Evolutionary conservation across 2,329 filamentous ascomycete genomes (phyloP).

Genomic region (Clarireedia sp.): DNA sequence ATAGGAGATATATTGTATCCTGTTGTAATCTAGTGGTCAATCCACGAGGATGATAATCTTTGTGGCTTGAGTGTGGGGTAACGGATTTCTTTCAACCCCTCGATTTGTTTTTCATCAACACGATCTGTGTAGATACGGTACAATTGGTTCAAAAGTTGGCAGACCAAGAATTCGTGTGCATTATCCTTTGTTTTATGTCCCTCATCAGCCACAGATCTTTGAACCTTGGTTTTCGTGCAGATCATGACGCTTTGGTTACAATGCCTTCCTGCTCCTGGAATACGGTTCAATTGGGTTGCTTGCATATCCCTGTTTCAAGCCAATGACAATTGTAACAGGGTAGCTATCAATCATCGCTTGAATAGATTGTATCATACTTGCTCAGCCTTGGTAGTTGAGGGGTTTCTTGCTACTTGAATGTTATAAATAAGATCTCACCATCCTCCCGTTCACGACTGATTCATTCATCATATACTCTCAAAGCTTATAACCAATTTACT

Average conservation of each 20-base stretch:
- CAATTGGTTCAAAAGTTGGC: too few relatives aligned
- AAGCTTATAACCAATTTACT: background rate
- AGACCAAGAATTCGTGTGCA: too few relatives aligned
- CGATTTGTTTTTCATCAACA: too few relatives aligned
- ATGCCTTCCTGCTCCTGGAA: background rate
- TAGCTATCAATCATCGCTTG: background rate
- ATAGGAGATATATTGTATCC: too few relatives aligned
- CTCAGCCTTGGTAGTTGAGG: background rate
- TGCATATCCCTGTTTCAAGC: background rate
- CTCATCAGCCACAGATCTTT: too few relatives aligned
- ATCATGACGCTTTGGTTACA: background rate
- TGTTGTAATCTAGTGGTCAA: too few relatives aligned
- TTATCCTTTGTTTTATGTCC: too few relatives aligned
- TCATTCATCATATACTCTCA: background rate
- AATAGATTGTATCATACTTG: constrained; percentile 4
- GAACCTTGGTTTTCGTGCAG: too few relatives aligned
- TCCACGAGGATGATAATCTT: too few relatives aligned
- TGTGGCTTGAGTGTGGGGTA: too few relatives aligned
- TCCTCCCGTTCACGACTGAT: background rate
- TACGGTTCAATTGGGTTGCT: background rate
- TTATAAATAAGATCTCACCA: constrained; percentile 3
- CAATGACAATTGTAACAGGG: background rate
- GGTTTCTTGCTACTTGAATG: background rate
- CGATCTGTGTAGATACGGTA: too few relatives aligned
- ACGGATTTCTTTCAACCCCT: too few relatives aligned